Evolutionary conservation across 768 basidiomycete genomes (phyloP), one percentile per base, ranked within the genome.

Genomic region (Mycena vulgaris): DNA sequence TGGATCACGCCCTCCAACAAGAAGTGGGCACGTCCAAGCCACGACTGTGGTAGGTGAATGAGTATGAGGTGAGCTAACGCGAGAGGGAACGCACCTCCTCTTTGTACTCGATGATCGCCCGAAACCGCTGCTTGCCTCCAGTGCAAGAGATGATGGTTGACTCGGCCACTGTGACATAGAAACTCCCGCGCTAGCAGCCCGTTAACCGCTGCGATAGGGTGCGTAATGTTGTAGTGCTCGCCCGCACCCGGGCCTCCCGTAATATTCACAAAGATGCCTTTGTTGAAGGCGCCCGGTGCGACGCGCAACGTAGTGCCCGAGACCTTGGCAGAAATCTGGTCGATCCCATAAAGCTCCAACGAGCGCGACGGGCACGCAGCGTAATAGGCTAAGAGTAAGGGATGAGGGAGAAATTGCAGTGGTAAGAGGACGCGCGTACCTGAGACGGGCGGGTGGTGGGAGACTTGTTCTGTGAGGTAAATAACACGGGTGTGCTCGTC

Each of bases 371-470:
- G 95, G 79, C 95, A 97, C 5, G 83, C 70, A 9, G 93, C 95
- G 71, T 90, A 91, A 19, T 45, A 14, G 21, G 21, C 7, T 40
- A 16, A n/a, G 14, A 39, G 39, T 8, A 39, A 8, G 14, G 7
- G 42, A 23, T 5, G n/a, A 23, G 21, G 33, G 33, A 23, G 4
- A n/a, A n/a, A n/a, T n/a, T n/a, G n/a, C n/a, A n/a, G n/a, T 19
- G n/a, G 21, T 6, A 5, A 45, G 7, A 45, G 42, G 4, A 45
- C 42, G 42, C 42, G n/a, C 42, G 77, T 91, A 97, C 93, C 91
- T 1, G 95, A 97, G 33, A 98, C 89, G 3, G 98, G 98, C 0
- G 98, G 98, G 76, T 99, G 98, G 81, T 99, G 98, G 2, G 95
- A 98, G 53, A 98, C 91, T 80, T 98, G 97, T 79, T 98, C 97